Evolutionary conservation across 352 stramenopile genomes (phyloP).

Genomic region (Pythium utonaiense): DNA sequence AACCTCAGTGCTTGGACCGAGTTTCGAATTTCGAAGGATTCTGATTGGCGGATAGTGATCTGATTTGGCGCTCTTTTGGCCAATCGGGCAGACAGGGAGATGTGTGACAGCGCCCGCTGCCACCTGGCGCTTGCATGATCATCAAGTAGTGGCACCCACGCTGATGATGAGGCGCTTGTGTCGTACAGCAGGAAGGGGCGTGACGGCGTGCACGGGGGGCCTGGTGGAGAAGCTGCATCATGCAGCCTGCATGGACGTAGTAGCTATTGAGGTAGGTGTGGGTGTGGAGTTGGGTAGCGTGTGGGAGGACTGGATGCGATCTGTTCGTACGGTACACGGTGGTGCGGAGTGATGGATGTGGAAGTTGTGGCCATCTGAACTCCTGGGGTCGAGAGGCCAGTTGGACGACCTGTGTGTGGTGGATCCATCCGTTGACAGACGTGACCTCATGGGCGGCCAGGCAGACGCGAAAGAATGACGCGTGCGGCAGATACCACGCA

Average conservation of each 20-base stretch:
- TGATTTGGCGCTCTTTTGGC: slow-evolving; percentile 2
- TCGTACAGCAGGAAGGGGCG: no score
- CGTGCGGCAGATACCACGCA: no score
- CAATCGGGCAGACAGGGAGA: slow-evolving; percentile 2
- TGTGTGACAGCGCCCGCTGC: slow-evolving; percentile 10
- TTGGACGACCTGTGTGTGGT: not conserved
- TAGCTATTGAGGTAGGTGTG: no score
- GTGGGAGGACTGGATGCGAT: no score
- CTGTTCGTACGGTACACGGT: no score
- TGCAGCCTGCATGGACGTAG: no score
- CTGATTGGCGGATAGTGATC: slow-evolving; percentile 18
- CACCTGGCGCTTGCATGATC: not conserved
- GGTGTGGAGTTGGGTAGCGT: no score
- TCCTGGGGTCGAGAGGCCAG: no score
- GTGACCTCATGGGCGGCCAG: not conserved
- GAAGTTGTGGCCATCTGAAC: not conserved
- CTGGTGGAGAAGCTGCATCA: no score
- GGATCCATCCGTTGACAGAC: not conserved
- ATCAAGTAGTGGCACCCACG: no score
- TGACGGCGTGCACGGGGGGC: no score
- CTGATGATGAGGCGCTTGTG: no score
- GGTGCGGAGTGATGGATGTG: slow-evolving; percentile 7
- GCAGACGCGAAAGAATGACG: not conserved
- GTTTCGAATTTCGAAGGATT: slow-evolving; percentile 2
- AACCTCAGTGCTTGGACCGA: slow-evolving; percentile 22